Conservation (phyloP, 1,139 yeast genomes). For the Kurtzmaniella natalensis region DNA sequence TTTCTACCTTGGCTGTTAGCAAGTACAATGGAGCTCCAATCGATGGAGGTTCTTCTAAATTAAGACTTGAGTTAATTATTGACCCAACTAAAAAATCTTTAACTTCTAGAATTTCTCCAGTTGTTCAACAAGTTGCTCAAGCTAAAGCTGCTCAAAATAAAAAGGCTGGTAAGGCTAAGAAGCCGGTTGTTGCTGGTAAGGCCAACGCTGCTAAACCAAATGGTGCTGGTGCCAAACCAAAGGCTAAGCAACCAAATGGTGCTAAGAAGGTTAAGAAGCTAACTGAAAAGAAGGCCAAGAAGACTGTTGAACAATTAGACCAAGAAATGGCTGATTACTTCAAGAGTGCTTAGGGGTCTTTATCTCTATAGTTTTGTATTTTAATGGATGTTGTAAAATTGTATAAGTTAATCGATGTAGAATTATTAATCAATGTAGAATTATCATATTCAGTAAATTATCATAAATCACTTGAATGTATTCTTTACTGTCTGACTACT, state of each 20-base stretch:
- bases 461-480: too few species aligned
- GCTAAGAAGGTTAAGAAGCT: slow-evolving; percentile 26
- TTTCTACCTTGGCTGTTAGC: slow-evolving; percentile 71
- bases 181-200: slow-evolving; percentile 24
- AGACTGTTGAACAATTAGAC: slow-evolving; percentile 86
- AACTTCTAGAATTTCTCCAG: slow-evolving; percentile 62
- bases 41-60: slow-evolving; percentile 76
- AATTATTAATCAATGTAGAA: too few species aligned
- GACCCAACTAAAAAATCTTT: slow-evolving; percentile 82
- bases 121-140: slow-evolving; percentile 23
- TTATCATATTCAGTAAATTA: too few species aligned
- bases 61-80: slow-evolving; percentile 79
- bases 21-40: slow-evolving; percentile 91
- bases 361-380: slow-evolving; percentile 1
- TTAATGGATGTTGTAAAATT: slow-evolving; percentile 1
- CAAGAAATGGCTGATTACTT: slow-evolving; percentile 92
- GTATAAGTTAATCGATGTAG: too few species aligned
- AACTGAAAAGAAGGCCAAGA: slow-evolving; percentile 52
- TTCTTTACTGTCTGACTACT: too few species aligned
- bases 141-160: slow-evolving; percentile 15
- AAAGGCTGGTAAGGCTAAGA: slow-evolving; percentile 22
- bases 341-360: slow-evolving; percentile 3
- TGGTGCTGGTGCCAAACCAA: slow-evolving; percentile 18
- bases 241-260: slow-evolving; percentile 21
- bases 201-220: slow-evolving; percentile 22